Percentiles rank a stretch among this genome's conserved stretches.
Conservation (phyloP, 2,329 filamentous ascomycete genomes). For the Fusarium sarcochroum region DNA sequence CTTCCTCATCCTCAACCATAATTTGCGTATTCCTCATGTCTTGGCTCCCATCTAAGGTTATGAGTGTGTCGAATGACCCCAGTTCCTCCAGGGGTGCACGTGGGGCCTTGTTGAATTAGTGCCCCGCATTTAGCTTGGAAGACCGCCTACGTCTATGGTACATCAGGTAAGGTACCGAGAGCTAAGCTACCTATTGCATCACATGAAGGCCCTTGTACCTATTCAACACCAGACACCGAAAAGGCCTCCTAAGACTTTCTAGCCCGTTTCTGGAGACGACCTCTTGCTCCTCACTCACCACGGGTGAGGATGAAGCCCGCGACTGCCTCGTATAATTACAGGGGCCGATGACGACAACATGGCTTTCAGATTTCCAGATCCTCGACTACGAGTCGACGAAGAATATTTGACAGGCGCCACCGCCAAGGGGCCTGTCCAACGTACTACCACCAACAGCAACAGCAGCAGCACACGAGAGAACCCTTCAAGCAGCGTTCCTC, state of each 20-base stretch:
- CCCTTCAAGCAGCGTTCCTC: constrained; percentile 42
- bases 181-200: constrained; percentile 50
- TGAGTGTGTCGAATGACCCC: constrained; percentile 27
- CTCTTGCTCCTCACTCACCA: constrained; percentile 36
- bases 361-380: constrained; percentile 56
- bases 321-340: constrained; percentile 35
- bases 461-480: constrained; percentile 37
- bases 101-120: constrained; percentile 46
- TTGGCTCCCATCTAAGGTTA: constrained; percentile 1
- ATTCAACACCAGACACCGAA: constrained; percentile 23
- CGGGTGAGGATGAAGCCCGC: constrained; percentile 47
- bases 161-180: constrained; percentile 38
- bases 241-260: constrained; percentile 29
- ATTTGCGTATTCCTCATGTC: not conserved
- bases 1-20: not conserved
- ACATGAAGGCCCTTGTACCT: constrained; percentile 45
- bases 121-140: constrained; percentile 49
- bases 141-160: constrained; percentile 21
- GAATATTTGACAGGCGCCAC: constrained; percentile 38
- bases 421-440: constrained; percentile 41
- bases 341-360: constrained; percentile 54
- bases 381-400: constrained; percentile 49
- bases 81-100: constrained; percentile 33
- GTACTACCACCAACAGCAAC: constrained; percentile 33
- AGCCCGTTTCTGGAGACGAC: constrained; percentile 25